Evolutionary conservation across 2,329 filamentous ascomycete species (phyloP).

Genomic region (Colletotrichum siamense): DNA sequence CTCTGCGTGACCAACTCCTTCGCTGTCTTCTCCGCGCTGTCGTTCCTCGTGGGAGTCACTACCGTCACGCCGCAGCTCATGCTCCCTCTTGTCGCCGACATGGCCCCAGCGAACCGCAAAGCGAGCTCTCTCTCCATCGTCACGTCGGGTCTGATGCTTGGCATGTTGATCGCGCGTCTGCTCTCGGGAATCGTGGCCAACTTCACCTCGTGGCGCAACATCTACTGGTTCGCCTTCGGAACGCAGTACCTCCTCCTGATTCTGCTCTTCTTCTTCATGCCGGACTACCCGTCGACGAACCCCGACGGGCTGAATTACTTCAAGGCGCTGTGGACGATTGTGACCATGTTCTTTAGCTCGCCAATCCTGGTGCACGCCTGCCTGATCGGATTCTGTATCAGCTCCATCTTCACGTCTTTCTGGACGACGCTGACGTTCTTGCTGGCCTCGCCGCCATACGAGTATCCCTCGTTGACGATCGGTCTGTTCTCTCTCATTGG

Average conservation of each 20-base stretch:
- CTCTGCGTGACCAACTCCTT: conserved; percentile 74
- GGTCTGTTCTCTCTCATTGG: conserved; percentile 83
- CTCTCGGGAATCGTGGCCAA: conserved; percentile 78
- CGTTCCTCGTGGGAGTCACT: conserved; percentile 76
- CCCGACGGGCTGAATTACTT: conserved; percentile 69
- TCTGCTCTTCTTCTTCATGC: conserved; percentile 76
- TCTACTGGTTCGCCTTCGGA: conserved; percentile 80
- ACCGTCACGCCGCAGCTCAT: conserved; percentile 83
- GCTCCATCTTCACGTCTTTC: conserved; percentile 56
- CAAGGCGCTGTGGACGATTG: conserved; percentile 68
- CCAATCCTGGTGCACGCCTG: conserved; percentile 75
- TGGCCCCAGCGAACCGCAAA: conserved; percentile 72
- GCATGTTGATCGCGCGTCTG: conserved; percentile 77
- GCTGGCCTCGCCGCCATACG: conserved; percentile 72
- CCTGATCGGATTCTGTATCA: conserved; percentile 67
- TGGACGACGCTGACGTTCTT: conserved; percentile 79
- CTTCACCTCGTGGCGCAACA: conserved; percentile 75
- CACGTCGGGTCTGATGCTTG: conserved; percentile 76
- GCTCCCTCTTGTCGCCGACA: conserved; percentile 81
- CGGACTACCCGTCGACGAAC: conserved; percentile 80
- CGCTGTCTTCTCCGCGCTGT: conserved; percentile 69
- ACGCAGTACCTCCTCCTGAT: conserved; percentile 71
- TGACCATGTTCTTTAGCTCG: conserved; percentile 66
- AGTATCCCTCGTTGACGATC: conserved; percentile 70
- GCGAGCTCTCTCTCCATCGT: conserved; percentile 76